Base-by-base conservation (phyloP, 2,329 filamentous ascomycete genomes). In the Aspergillus ibericus region DNA sequence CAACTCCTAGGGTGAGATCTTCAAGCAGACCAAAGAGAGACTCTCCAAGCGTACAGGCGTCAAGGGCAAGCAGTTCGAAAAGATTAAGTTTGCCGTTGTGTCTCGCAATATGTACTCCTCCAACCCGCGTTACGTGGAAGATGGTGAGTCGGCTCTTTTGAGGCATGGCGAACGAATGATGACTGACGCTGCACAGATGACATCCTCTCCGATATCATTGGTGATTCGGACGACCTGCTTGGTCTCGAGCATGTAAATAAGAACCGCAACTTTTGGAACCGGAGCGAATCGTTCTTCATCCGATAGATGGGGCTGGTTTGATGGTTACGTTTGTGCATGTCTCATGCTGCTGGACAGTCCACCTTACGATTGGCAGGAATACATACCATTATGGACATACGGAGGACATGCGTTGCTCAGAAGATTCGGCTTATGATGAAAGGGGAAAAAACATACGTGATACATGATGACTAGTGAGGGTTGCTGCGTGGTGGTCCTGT, bases 1-100 rank as follows among this genome's bases (percentile, higher is more conserved):
- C 54, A 54, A 59, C 18, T 5, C 5, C 12, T 57, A 93, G 86
- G 90, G 87, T 55, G 95, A 99, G 75, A 82, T 83, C 38, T 98
- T 99, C 77, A 87, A 86, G 59, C 91, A 98, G 34, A 97, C 93
- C 44, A 97, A 93, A 80, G 92, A 96, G 78, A 87, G 95, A n/a
- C 81, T 99, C 4, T 93, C 95, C 67, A 93, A 93, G 75, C 85
- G 93, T 59, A 96, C 91, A 0, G 93, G 93, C 25, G 88, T 99
- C 78, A 97, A 97, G 77, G 96, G 95, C 75, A 99, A 99, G 82
- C 92, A 92, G 65, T 93, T 99, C 66, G 93, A 99, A 76, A 98
- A 98, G 82, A 95, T 99, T 76, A 97, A 96, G 77, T 97, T 99
- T 80, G 90, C 92, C 6, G 77, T 96, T 32, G 84, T 97, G 53